A percentile compares a stretch with the other conserved stretches of the same genome.
These are phyloP conservation scores for Boletus fagicola DNA, from an alignment of 768 basidiomycete species.

Conservation along the genomic window DNA sequence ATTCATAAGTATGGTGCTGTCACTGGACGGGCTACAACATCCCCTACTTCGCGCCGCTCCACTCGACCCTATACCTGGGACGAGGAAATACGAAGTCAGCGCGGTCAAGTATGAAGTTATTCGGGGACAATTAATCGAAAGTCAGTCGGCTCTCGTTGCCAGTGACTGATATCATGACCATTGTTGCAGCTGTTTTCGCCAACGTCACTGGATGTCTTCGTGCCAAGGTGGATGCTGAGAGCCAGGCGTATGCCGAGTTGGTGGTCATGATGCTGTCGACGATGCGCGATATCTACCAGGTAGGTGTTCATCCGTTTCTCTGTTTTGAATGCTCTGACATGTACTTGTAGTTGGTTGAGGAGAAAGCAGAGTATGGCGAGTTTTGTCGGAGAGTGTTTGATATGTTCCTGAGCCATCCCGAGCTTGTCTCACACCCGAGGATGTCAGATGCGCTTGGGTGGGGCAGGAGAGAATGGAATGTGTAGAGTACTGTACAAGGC, in stretches of 20 bases:
- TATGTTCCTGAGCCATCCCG: conserved; percentile 28
- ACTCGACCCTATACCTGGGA: conserved; percentile 19
- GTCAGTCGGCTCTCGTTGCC: conserved; percentile 28
- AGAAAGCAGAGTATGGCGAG: conserved; percentile 31
- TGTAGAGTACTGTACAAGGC: neutral
- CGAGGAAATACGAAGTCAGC: conserved; percentile 33
- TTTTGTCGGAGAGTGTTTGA: conserved; percentile 37
- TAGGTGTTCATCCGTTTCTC: conserved; percentile 22
- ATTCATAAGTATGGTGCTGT: conserved; percentile 55
- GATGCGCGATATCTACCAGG: conserved; percentile 49
- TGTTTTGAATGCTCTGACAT: conserved; percentile 7
- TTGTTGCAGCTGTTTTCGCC: conserved; percentile 42
- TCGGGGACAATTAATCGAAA: conserved; percentile 39
- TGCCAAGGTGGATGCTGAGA: conserved; percentile 31
- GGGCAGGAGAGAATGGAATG: conserved; percentile 19
- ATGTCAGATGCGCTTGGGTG: conserved; percentile 34
- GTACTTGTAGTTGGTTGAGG: conserved; percentile 9
- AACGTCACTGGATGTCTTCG: conserved; percentile 42
- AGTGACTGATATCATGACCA: conserved; percentile 9
- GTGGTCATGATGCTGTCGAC: conserved; percentile 47
- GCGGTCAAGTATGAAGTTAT: conserved; percentile 31
- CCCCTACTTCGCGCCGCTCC: conserved; percentile 43
- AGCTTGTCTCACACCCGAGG: conserved; percentile 34
- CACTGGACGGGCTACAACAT: conserved; percentile 56
- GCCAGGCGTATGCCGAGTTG: conserved; percentile 40